Evolutionary conservation across 1,284 basidiomycete genomes (phyloP).

Genomic region (Microbotryomycetes sp.): DNA sequence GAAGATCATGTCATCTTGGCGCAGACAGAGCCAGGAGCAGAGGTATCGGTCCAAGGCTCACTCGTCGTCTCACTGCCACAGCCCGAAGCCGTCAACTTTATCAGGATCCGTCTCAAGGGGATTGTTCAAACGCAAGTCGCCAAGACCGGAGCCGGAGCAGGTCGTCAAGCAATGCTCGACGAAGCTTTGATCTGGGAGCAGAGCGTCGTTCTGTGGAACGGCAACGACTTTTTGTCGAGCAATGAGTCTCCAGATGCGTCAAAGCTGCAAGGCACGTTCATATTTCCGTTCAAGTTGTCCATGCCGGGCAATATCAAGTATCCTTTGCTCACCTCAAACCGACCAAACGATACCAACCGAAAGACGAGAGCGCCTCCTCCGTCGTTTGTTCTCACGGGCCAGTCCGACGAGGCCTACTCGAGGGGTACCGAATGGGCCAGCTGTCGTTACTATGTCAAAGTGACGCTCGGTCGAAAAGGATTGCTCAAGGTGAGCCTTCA

Average conservation of each 20-base stretch:
- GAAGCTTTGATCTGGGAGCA: slow-evolving; percentile 17
- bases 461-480: slow-evolving; percentile 22
- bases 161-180: slow-evolving; percentile 19
- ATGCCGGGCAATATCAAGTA: slow-evolving; percentile 11
- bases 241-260: slow-evolving; percentile 15
- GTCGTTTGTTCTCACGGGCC: slow-evolving; percentile 16
- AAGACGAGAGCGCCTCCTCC: slow-evolving; percentile 11
- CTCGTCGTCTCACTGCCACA: slow-evolving; percentile 3
- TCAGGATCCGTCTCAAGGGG: slow-evolving; percentile 25
- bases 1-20: slow-evolving; percentile 18
- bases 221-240: not conserved
- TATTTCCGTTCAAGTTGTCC: slow-evolving; percentile 22
- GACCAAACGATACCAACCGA: not conserved
- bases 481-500: slow-evolving; percentile 9
- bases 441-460: slow-evolving; percentile 29
- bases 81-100: slow-evolving; percentile 17
- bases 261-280: slow-evolving; percentile 21
- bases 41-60: not conserved
- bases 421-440: slow-evolving; percentile 1
- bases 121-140: slow-evolving; percentile 24
- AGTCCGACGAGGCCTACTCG: not conserved
- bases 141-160: slow-evolving; percentile 7
- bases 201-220: slow-evolving; percentile 7
- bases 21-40: slow-evolving; percentile 10
- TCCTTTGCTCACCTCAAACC: not conserved